Conservation (phyloP, 2,329 filamentous ascomycete genomes). For the Coleophoma crateriformis region DNA sequence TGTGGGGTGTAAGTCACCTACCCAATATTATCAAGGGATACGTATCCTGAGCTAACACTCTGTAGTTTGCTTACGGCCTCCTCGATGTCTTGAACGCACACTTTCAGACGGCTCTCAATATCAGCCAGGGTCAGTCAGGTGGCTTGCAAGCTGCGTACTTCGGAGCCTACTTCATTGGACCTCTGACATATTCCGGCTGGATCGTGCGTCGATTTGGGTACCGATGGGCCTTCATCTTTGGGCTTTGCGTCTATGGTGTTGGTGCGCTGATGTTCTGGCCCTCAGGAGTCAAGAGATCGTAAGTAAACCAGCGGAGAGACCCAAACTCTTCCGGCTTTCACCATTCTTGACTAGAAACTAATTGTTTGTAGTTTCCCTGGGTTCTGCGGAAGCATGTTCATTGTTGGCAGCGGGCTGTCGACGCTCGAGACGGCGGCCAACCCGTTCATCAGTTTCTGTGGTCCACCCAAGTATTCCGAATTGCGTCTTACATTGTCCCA, state of each 20-base stretch:
- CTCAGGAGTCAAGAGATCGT: slow-evolving; percentile 47
- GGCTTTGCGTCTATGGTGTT: slow-evolving; percentile 66
- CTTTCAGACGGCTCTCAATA: slow-evolving; percentile 49
- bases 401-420: slow-evolving; percentile 70
- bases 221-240: slow-evolving; percentile 72
- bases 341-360: neutral
- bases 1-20: slow-evolving; percentile 56
- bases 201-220: slow-evolving; percentile 70
- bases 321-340: neutral
- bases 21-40: no score
- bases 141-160: slow-evolving; percentile 69
- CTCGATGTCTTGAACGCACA: slow-evolving; percentile 68
- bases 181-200: slow-evolving; percentile 58
- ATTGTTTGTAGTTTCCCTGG: slow-evolving; percentile 15
- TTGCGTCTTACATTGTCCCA: slow-evolving; percentile 71
- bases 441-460: slow-evolving; percentile 65
- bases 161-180: slow-evolving; percentile 65
- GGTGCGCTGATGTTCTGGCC: slow-evolving; percentile 83
- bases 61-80: slow-evolving; percentile 70
- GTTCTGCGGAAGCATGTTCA: slow-evolving; percentile 39
- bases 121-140: slow-evolving; percentile 53
- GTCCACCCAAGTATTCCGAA: slow-evolving; percentile 67
- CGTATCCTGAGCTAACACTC: neutral
- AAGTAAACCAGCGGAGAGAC: neutral
- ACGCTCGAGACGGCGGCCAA: slow-evolving; percentile 78